Conservation (phyloP, 352 stramenopile genomes). For the Pelagophyceae sp. region DNA sequence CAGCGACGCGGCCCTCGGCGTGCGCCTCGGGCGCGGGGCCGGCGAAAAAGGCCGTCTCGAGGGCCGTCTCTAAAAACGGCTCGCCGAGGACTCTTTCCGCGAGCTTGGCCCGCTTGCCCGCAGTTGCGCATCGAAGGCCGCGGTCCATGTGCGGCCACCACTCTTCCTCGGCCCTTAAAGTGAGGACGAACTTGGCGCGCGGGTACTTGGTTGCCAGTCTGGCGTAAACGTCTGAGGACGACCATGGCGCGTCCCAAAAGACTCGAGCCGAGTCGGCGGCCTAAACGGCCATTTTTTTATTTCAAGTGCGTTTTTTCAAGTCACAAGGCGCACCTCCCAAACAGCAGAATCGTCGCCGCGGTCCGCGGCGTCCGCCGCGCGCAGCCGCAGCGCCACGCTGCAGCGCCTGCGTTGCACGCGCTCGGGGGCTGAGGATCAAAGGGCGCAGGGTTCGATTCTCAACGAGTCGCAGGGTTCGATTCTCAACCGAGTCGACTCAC, state of each 20-base stretch:
- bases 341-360: neutral
- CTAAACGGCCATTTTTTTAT: neutral
- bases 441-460: too few relatives aligned
- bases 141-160: neutral
- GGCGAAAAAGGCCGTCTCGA: too few relatives aligned
- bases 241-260: constrained; percentile 15
- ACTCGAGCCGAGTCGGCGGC: neutral
- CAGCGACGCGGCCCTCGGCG: neutral
- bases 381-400: neutral
- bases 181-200: constrained; percentile 7
- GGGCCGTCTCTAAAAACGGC: neutral
- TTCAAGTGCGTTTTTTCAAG: neutral
- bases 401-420: neutral
- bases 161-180: neutral
- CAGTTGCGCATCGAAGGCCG: neutral
- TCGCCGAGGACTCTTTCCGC: neutral
- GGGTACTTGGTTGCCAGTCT: neutral
- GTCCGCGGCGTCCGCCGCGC: neutral
- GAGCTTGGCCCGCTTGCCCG: neutral
- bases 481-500: too few relatives aligned
- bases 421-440: neutral
- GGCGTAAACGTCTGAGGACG: neutral
- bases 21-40: too few relatives aligned
- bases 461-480: too few relatives aligned
- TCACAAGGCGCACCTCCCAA: too few relatives aligned